These are phyloP conservation scores for Brassica napus DNA, from an alignment of 345 rosid genomes.

Conservation along the genomic window Da-Ae NC_063449.1:36402501-36403000, in stretches of 20 bases:
- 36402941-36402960: slow-evolving; percentile 87
- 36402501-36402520: background rate
- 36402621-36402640: background rate
- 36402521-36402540: too few relatives aligned
- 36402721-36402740: background rate
- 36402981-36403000: slow-evolving; percentile 87
- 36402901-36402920: slow-evolving; percentile 66
- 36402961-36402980: slow-evolving; percentile 92
- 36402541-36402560: too few relatives aligned
- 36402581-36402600: too few relatives aligned
- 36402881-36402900: slow-evolving; percentile 33
- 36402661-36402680: background rate
- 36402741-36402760: background rate
- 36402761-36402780: background rate
- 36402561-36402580: too few relatives aligned
- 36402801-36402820: background rate
- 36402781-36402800: background rate
- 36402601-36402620: too few relatives aligned
- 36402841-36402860: background rate
- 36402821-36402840: background rate
- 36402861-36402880: background rate
- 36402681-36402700: background rate
- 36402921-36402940: slow-evolving; percentile 89
- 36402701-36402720: background rate
- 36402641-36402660: background rate